Conservation (phyloP, 495 filamentous ascomycete species). For the Corynascus novoguineensis region DNA sequence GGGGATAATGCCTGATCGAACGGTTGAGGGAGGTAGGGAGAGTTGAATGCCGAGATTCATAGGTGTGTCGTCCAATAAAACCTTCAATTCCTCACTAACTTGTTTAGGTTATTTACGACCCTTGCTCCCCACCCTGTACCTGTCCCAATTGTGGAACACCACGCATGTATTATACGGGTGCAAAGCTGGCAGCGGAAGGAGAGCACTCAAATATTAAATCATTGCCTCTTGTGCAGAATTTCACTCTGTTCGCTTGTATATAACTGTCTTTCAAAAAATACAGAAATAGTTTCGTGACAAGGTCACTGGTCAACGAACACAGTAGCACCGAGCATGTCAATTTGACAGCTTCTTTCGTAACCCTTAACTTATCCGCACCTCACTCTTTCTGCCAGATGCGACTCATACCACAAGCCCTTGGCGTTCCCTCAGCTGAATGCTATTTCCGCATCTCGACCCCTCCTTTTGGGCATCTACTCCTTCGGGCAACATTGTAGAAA, state of each 20-base stretch:
- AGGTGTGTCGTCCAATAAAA: neutral
- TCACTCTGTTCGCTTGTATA: too few species aligned
- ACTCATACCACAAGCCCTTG: neutral
- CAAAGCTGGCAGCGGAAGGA: neutral
- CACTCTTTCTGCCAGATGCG: neutral
- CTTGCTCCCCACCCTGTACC: too few species aligned
- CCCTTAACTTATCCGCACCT: neutral
- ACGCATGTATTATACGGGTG: neutral
- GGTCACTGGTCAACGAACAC: neutral
- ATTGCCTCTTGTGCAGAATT: too few species aligned
- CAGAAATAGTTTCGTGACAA: neutral
- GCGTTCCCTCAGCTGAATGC: too few species aligned
- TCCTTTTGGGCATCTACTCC: too few species aligned
- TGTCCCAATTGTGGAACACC: neutral
- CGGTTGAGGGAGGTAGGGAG: neutral
- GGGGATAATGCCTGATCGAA: neutral
- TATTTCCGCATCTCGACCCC: too few species aligned
- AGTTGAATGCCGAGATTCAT: neutral
- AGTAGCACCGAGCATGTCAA: neutral
- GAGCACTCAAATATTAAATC: too few species aligned
- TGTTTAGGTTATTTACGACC: neutral
- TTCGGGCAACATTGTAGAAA: too few species aligned
- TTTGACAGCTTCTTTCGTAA: neutral
- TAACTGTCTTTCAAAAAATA: neutral
- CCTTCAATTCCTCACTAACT: neutral